Conservation (phyloP, 2,329 filamentous ascomycete species). For the Diaporthe eres region DNA sequence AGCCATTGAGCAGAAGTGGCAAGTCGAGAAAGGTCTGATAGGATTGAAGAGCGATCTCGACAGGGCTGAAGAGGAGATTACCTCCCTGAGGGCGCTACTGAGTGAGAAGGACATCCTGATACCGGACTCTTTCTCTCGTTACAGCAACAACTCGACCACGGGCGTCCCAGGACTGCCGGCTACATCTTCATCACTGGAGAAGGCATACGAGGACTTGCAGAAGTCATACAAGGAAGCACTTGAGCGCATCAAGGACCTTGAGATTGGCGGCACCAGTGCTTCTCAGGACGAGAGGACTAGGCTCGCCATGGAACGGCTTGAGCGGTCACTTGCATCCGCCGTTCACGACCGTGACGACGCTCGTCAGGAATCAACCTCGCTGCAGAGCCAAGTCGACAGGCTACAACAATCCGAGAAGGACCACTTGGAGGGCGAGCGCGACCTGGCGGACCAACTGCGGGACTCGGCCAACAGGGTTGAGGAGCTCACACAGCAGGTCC, state of each 20-base stretch:
- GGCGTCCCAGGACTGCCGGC: slow-evolving; percentile 63
- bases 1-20: slow-evolving; percentile 94
- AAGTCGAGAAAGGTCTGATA: slow-evolving; percentile 89
- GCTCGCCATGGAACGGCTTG: slow-evolving; percentile 74
- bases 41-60: slow-evolving; percentile 97
- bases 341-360: slow-evolving; percentile 82
- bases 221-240: slow-evolving; percentile 77
- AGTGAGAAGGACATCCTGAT: slow-evolving; percentile 86
- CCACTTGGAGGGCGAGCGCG: slow-evolving; percentile 72
- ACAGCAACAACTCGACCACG: slow-evolving; percentile 50
- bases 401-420: slow-evolving; percentile 70
- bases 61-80: slow-evolving; percentile 92
- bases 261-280: slow-evolving; percentile 57
- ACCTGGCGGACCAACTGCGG: slow-evolving; percentile 77
- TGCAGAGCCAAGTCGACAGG: slow-evolving; percentile 72
- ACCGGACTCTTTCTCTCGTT: slow-evolving; percentile 69
- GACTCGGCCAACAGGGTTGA: slow-evolving; percentile 84
- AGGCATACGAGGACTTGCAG: slow-evolving; percentile 82
- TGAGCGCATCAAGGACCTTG: slow-evolving; percentile 75
- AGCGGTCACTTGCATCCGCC: slow-evolving; percentile 77
- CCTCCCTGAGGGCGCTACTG: slow-evolving; percentile 83
- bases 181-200: slow-evolving; percentile 79
- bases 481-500: slow-evolving; percentile 83
- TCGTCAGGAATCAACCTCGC: slow-evolving; percentile 73
- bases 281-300: slow-evolving; percentile 70